phyloP scores from a whole-genome alignment of 2,329 filamentous ascomycete genomes.

The Orbilia quercus region DNA sequence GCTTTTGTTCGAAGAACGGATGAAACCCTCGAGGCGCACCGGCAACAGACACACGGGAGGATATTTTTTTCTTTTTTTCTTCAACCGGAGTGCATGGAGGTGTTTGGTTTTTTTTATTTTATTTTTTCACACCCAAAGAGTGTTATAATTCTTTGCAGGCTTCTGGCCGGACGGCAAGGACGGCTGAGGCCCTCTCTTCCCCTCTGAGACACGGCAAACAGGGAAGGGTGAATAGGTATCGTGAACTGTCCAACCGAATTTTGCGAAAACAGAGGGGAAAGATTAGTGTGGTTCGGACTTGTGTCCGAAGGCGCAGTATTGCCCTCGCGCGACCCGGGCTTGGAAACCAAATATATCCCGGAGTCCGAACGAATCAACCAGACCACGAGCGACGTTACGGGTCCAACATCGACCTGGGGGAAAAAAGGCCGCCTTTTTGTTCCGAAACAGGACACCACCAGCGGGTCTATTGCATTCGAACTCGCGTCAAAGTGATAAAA shows the following conservation, averaged over 20 bases:
- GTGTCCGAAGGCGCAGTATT: slow-evolving; percentile 32
- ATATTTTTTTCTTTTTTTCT: slow-evolving; percentile 7
- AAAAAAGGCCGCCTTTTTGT: slow-evolving; percentile 11
- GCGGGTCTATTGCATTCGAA: too few relatives aligned
- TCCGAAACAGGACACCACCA: slow-evolving; percentile 25
- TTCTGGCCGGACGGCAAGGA: slow-evolving; percentile 48
- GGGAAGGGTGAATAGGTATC: slow-evolving; percentile 37
- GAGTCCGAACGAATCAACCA: not conserved
- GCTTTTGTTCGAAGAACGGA: slow-evolving; percentile 7
- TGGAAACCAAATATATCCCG: not conserved
- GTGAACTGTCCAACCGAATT: slow-evolving; percentile 47
- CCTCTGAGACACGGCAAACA: slow-evolving; percentile 56
- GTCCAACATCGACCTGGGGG: not conserved
- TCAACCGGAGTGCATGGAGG: slow-evolving; percentile 29
- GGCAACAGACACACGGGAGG: slow-evolving; percentile 11
- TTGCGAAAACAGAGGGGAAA: slow-evolving; percentile 31
- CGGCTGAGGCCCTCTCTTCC: slow-evolving; percentile 51
- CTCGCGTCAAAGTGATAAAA: too few relatives aligned
- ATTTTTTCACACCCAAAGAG: slow-evolving; percentile 3
- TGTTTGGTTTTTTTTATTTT: too few relatives aligned
- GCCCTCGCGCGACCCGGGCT: slow-evolving; percentile 11
- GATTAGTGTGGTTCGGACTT: not conserved
- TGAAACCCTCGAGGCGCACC: slow-evolving; percentile 9
- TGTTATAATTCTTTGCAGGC: slow-evolving; percentile 8
- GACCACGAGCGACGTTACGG: not conserved